A percentile compares a stretch with the other conserved stretches of the same genome.
Evolutionary conservation across 2,329 filamentous ascomycete genomes (phyloP).

Genomic region (Didymella pomorum): DNA sequence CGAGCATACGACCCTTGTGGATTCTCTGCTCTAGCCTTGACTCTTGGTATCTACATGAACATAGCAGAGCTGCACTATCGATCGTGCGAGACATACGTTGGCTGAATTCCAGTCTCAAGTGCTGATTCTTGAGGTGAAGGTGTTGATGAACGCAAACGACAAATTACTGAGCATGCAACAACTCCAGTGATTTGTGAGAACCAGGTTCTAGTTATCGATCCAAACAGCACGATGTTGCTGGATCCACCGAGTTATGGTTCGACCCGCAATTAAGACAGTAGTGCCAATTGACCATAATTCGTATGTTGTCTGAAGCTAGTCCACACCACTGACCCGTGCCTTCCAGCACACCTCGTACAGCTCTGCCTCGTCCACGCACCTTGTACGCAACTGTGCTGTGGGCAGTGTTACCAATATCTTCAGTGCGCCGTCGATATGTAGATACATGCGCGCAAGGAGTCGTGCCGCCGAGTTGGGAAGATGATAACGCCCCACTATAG

Average conservation of each 20-base stretch:
- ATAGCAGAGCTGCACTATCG: too few species aligned
- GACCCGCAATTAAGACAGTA: background rate
- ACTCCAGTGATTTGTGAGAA: background rate
- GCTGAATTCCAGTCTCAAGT: too few species aligned
- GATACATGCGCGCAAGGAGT: constrained; percentile 1
- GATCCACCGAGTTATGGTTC: background rate
- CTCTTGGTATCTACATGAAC: background rate
- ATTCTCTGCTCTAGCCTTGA: too few species aligned
- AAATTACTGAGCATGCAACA: background rate
- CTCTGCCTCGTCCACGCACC: constrained; percentile 1
- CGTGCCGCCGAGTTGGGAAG: constrained; percentile 7
- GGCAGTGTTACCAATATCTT: background rate
- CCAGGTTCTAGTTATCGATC: too few species aligned
- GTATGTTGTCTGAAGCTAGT: constrained; percentile 11
- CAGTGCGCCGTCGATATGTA: constrained; percentile 9
- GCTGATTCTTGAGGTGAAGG: background rate
- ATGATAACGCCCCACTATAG: constrained; percentile 20
- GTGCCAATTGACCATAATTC: background rate
- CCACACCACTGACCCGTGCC: constrained; percentile 5
- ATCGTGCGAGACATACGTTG: too few species aligned
- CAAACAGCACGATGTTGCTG: too few species aligned
- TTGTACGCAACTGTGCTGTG: constrained; percentile 2
- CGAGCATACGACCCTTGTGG: background rate
- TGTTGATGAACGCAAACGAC: background rate
- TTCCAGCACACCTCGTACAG: background rate